phyloP scores from a whole-genome alignment of 106 monocot species.

The Dendrobium chrysotoxum region DNA sequence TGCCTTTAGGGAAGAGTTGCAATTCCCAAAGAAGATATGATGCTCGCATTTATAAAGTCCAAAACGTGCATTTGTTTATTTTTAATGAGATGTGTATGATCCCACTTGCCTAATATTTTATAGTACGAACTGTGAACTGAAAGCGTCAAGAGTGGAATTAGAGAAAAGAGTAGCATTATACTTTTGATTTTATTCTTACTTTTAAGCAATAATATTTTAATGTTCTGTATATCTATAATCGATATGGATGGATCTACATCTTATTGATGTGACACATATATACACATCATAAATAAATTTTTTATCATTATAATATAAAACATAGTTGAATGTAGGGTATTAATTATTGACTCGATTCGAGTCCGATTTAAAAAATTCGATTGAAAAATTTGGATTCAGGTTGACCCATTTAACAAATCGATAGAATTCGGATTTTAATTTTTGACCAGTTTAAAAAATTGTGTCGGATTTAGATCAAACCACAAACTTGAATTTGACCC shows the following conservation, averaged over 20 bases:
- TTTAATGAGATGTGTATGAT: neutral
- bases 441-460: too few species aligned
- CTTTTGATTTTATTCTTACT: neutral
- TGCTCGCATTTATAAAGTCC: neutral
- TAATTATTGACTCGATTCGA: too few species aligned
- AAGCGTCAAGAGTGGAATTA: neutral
- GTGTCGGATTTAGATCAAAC: too few species aligned
- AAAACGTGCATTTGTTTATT: neutral
- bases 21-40: slow-evolving; percentile 2
- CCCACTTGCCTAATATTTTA: neutral
- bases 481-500: too few species aligned
- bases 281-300: neutral
- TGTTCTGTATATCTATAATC: too few species aligned
- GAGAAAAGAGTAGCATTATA: neutral
- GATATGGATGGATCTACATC: neutral
- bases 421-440: too few species aligned
- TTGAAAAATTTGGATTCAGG: too few species aligned
- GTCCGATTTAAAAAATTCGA: too few species aligned
- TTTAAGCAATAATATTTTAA: too few species aligned
- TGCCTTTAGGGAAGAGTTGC: neutral
- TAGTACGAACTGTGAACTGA: neutral
- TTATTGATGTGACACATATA: neutral
- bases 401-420: too few species aligned
- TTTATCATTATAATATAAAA: too few species aligned
- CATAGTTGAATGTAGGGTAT: too few species aligned